Evolutionary conservation across 1,284 basidiomycete genomes (phyloP), one percentile per base, ranked within the genome.

Genomic region (Mycosarcoma maydis): DNA sequence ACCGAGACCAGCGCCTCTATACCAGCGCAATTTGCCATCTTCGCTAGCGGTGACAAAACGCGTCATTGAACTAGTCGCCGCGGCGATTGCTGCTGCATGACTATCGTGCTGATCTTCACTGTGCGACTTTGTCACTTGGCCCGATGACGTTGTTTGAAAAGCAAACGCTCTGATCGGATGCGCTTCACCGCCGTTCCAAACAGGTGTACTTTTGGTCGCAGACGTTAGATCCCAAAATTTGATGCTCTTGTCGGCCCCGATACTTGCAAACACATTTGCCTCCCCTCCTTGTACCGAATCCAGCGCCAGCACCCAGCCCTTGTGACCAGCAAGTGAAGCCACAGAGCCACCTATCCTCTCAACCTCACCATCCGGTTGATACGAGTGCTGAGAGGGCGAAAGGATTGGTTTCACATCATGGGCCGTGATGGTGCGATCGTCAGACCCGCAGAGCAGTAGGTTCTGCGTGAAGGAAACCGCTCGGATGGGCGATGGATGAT

Each of bases 1-100:
- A 3, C 61, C 61, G 5, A 65, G 46, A 7, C 71, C 71, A 19
- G 71, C 71, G 26, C 61, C 59, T 26, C 71, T 44, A 41, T 73
- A 69, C 53, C 47, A 66, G 5, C 61, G 47, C 20, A 73, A 37
- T 14, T 14, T 48, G 7, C 61, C 71, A 22, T 69, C 66, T 8
- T 69, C 51, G 14, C 71, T 61, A 5, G 55, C 71, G 1, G 61
- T 67, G 6, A 69, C 61, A 38, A 73, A 73, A 17, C 59, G 56
- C 1, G 54, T 50, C 62, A 59, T 59, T 10, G 50, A 29, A 13
- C 40, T 22, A 19, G 45, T 16, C 11, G 7, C 19, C 6, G 23
- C n/a, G n/a, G n/a, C n/a, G n/a, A n/a, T 16, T 6, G 29, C 38
- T 19, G n/a, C 48, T 34, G 32, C 6, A 34, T 16, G 11, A 17